phyloP scores from a whole-genome alignment of 257 asterid species.

The Salvia hispanica region DNA sequence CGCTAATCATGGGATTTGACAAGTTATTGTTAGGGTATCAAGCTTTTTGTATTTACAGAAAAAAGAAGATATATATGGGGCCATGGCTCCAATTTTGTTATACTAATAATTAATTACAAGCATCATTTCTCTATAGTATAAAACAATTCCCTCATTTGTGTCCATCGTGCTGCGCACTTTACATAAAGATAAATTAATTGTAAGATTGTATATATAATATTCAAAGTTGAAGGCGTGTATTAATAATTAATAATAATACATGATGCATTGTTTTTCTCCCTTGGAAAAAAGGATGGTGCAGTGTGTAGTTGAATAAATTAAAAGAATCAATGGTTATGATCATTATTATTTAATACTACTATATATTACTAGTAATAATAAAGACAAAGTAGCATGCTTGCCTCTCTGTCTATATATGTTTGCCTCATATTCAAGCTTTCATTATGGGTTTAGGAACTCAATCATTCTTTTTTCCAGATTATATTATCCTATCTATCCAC shows the following conservation, averaged over 20 bases:
- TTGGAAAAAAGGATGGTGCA: not conserved
- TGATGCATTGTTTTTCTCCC: not conserved
- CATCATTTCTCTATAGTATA: no score
- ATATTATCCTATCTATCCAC: not conserved
- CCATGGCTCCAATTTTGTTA: slow-evolving; percentile 2
- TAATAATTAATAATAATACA: not conserved
- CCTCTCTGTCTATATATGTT: slow-evolving; percentile 5
- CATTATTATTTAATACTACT: not conserved
- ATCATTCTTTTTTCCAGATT: slow-evolving; percentile 17
- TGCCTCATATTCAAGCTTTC: slow-evolving; percentile 28
- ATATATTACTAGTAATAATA: slow-evolving; percentile 4
- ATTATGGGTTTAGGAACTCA: slow-evolving; percentile 26
- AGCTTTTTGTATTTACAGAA: not conserved
- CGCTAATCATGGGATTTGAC: slow-evolving; percentile 3
- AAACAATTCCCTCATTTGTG: not conserved
- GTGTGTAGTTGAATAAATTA: not conserved
- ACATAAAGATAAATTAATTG: slow-evolving; percentile 20
- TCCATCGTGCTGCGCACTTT: slow-evolving; percentile 32
- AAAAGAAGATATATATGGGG: not conserved
- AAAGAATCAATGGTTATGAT: not conserved
- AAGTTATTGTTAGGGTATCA: slow-evolving; percentile 12
- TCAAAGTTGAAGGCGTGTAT: slow-evolving; percentile 6
- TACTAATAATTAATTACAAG: no score
- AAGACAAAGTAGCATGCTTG: slow-evolving; percentile 18
- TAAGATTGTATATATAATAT: not conserved